Base-by-base conservation (phyloP, 2,329 filamentous ascomycete genomes). In the Colletotrichum musicola region DNA sequence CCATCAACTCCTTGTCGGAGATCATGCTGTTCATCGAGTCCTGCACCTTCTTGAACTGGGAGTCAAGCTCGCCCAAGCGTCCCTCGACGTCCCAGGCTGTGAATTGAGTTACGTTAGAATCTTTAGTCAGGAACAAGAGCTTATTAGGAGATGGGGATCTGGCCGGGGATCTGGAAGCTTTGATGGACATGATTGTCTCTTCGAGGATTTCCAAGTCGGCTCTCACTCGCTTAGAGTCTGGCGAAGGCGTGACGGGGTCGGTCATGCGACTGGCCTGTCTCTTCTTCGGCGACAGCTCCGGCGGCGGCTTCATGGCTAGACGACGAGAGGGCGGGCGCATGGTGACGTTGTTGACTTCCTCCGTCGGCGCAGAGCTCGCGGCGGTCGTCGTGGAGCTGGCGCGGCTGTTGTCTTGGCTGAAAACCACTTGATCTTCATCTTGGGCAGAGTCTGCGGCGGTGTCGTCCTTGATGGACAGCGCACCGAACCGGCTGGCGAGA, bases 51-150 rank as follows among this genome's bases (percentile, higher is more conserved):
- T 87, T 86, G 76, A 94, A 94, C 74, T 95, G 86, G 18, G 85
- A 84, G 74, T 97, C 93, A 81, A 98, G 91, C 68, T 90, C 87
- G 71, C 90, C 90, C 73, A 98, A 87, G 72, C 91, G 89, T 70
- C 88, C 88, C 74, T 94, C 91, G 72, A 94, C 89, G 77, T 98
- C 94, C 87, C 92, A 95, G 75, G 88, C 92, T 93, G 87, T 71
- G 80, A 84, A 88, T 40, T 77, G 80, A 74, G 83, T 85, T 72
- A 87, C 81, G 86, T 93, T 91, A 90, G 94, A 93, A 84, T 90
- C 82, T 82, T 90, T 92, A 72, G 87, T 91, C 75, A 95, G 84
- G 83, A 86, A 95, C 1, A 77, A 74, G 14, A 77, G 73, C 72
- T 87, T 86, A 42, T 72, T 80, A 68, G 83, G 83, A 75, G 82